Percentiles rank a stretch among this genome's conserved stretches.
phyloP scores from a whole-genome alignment of 768 basidiomycete species.

The Macrocybe gigantea region DNA sequence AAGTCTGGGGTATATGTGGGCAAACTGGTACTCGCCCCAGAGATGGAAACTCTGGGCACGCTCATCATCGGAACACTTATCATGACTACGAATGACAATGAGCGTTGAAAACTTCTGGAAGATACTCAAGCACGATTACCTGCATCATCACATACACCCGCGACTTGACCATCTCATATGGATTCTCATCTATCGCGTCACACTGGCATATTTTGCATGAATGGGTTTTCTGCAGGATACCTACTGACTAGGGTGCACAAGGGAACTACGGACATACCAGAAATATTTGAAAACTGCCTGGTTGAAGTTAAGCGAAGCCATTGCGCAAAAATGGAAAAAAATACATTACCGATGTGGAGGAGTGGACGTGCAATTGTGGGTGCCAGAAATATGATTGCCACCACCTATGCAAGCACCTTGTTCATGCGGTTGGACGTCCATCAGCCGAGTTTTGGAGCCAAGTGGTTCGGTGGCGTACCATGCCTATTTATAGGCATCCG shows the following conservation, averaged over 20 bases:
- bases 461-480: background rate
- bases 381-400: slow-evolving; percentile 1
- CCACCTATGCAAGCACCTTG: slow-evolving; percentile 2
- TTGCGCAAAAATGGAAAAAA: background rate
- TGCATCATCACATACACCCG: too few relatives aligned
- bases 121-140: too few relatives aligned
- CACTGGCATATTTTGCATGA: too few relatives aligned
- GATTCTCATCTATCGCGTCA: too few relatives aligned
- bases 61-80: background rate
- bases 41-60: slow-evolving; percentile 16
- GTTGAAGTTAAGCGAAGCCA: background rate
- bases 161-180: too few relatives aligned
- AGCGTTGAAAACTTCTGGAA: too few relatives aligned
- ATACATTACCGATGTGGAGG: background rate
- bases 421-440: background rate
- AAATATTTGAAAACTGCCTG: slow-evolving; percentile 1
- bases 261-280: slow-evolving; percentile 1
- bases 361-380: slow-evolving; percentile 2
- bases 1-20: slow-evolving; percentile 21
- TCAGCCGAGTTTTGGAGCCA: background rate
- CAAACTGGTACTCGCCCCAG: slow-evolving; percentile 13
- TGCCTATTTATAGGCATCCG: background rate
- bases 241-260: background rate
- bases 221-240: too few relatives aligned
- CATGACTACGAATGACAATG: too few relatives aligned